Base-by-base conservation (phyloP, 2,329 filamentous ascomycete genomes). In the Pseudogymnoascus sp. region DNA sequence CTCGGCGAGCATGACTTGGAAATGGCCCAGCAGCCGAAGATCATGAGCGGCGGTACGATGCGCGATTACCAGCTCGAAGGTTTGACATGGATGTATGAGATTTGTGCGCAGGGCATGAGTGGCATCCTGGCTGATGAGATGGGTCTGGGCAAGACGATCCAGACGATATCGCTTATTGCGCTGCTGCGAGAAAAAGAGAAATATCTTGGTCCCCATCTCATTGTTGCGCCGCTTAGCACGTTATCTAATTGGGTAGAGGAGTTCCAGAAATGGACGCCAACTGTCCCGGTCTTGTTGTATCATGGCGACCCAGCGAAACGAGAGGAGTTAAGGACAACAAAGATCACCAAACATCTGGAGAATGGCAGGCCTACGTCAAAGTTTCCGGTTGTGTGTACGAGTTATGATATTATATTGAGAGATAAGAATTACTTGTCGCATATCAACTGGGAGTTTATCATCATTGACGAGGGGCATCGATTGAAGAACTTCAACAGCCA, bases 401-500 rank as follows among this genome's bases (percentile, higher is more conserved):
- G 89, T 40, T 97, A 97, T 70, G 95, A 99, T 73, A 97, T 99
- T 72, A 93, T 96, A 62, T 88, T 99, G 76, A 88, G 91, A 69
- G 95, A 99, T 72, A 86, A 90, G 38, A 88, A 91, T 61, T 88
- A 88, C 37, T 78, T 99, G 4, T 86, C 87, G 0, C 88, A 89
- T 63, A 93, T 96, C 63, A 88, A 92, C 37, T 99, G 95, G 95
- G 91, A 96, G 62, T 97, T 96, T 69, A 97, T 99, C 71, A 95
- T 99, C 68, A 96, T 99, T 65, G 93, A 99, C 69, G 95, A 99
- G 76, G 95, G 95, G 0, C 95, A 99, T 73, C 88, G 95, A 1
- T 87, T 99, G 82, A 99, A 99, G 78, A 99, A 99, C 67, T 88
- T 96, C 66, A 93, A 97, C 60, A 96, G 93, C 31, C 90, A 91